A percentile compares a stretch with the other conserved stretches of the same genome.
These are phyloP conservation scores for Chaetomium tenue DNA, from an alignment of 495 filamentous ascomycete genomes.

Conservation along the genomic window DNA sequence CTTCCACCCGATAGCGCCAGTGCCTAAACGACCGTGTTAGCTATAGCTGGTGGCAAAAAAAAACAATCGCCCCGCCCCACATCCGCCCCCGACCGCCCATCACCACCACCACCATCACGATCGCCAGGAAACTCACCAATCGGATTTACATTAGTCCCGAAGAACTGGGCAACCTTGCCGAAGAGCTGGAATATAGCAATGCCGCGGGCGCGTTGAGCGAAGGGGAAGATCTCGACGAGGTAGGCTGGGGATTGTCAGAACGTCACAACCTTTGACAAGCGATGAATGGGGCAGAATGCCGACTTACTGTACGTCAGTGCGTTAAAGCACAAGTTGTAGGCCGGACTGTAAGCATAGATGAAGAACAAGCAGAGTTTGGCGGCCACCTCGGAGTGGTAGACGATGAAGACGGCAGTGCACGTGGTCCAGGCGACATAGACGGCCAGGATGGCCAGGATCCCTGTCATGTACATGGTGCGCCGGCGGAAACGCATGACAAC, in stretches of 20 bases:
- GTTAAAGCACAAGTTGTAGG: conserved; percentile 65
- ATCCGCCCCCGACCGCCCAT: no score
- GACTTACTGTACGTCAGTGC: conserved; percentile 63
- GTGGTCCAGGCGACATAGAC: conserved; percentile 63
- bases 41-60: background rate
- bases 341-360: conserved; percentile 63
- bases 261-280: background rate
- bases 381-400: conserved; percentile 33
- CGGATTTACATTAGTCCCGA: conserved; percentile 62
- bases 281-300: no score
- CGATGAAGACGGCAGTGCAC: conserved; percentile 49
- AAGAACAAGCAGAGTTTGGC: conserved; percentile 56
- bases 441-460: conserved; percentile 51
- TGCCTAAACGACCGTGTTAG: conserved; percentile 25
- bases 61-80: background rate
- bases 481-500: conserved; percentile 55
- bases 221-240: conserved; percentile 65
- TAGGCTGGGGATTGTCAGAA: conserved; percentile 45
- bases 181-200: conserved; percentile 66
- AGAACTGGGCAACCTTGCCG: conserved; percentile 49
- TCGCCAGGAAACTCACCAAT: conserved; percentile 40
- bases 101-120: no score
- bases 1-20: conserved; percentile 58
- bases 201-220: conserved; percentile 58
- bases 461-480: conserved; percentile 60